Evolutionary conservation across 23 red algal species (phyloP).

Genomic region (Agarophyton chilense): DNA sequence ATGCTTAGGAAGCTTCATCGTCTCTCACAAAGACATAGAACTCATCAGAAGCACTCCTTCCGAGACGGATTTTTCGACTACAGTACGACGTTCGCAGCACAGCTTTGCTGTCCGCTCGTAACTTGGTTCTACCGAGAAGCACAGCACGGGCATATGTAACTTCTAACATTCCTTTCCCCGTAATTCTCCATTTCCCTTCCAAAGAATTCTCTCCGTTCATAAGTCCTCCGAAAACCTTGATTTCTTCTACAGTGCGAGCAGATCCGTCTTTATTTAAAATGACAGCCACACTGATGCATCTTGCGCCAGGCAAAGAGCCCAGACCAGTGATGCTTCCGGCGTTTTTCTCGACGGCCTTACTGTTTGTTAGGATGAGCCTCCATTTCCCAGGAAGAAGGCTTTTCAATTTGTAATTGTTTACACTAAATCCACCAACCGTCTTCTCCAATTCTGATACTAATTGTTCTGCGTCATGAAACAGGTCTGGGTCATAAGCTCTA

Average conservation of each 20-base stretch:
- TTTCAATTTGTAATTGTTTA: conserved; percentile 10
- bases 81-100: conserved; percentile 54
- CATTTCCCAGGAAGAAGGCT: conserved; percentile 41
- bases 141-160: conserved; percentile 57
- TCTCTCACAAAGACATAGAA: conserved; percentile 63
- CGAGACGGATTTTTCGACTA: conserved; percentile 37
- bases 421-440: background rate
- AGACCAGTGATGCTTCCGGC: conserved; percentile 61
- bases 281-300: conserved; percentile 40
- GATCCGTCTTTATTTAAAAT: conserved; percentile 31
- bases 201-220: conserved; percentile 49
- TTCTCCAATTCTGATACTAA: conserved; percentile 6
- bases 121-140: conserved; percentile 36
- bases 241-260: conserved; percentile 54
- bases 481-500: background rate
- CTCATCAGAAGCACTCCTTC: conserved; percentile 43
- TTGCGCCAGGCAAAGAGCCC: conserved; percentile 35
- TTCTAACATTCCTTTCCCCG: conserved; percentile 43
- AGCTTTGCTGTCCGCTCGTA: conserved; percentile 60
- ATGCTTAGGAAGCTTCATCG: too few species aligned
- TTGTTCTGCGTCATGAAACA: background rate
- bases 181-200: conserved; percentile 45
- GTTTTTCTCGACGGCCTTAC: conserved; percentile 52
- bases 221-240: conserved; percentile 32
- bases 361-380: conserved; percentile 37